Base-by-base conservation (phyloP, 2,329 filamentous ascomycete genomes). In the Aspergillus caelatus region DNA sequence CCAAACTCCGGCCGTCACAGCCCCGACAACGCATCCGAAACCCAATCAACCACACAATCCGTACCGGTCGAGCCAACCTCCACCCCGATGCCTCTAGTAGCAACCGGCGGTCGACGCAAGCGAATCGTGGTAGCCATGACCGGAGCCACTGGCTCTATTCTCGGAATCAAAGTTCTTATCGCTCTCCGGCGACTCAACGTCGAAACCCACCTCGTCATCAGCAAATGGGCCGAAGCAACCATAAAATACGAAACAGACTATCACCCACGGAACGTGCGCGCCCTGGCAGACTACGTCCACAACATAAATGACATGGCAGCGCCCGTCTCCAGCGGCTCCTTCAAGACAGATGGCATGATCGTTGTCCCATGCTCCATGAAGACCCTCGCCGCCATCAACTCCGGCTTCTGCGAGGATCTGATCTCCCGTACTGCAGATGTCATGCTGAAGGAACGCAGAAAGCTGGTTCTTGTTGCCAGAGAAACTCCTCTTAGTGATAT, bases 301-400 rank as follows among this genome's bases (percentile, higher is more conserved):
- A 77, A 68, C 4, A 72, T 75, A n/a, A 75, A 76, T 32, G 82
- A 85, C 60, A 72, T 82, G 67, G 74, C 82, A 0, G 82, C 83
- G 0, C 77, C 81, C 0, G 76, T 83, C 2, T 78, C 81, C 1
- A 80, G 76, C 45, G 82, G 82, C 0, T 82, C 80, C 0, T 84
- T 81, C 69, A 75, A 71, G 45, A 73, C 77, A 9, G 75, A 79
- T 61, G 58, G 81, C 12, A 85, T 85, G 82, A 80, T 84, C 16
- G 69, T 84, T 2, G 78, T 81, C 0, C 81, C 79, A 0, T 85
- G 82, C 70, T 80, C 77, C 59, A 81, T 84, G 78, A 84, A 83
- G 68, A 83, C 82, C 1, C 73, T 84, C 4, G 79, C 81, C 0
- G 78, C 74, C 0, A 76, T 84, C 3, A 69, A 75, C 23, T 68